Conservation (phyloP, 257 asterid species). For the Capsicum pubescens region DNA sequence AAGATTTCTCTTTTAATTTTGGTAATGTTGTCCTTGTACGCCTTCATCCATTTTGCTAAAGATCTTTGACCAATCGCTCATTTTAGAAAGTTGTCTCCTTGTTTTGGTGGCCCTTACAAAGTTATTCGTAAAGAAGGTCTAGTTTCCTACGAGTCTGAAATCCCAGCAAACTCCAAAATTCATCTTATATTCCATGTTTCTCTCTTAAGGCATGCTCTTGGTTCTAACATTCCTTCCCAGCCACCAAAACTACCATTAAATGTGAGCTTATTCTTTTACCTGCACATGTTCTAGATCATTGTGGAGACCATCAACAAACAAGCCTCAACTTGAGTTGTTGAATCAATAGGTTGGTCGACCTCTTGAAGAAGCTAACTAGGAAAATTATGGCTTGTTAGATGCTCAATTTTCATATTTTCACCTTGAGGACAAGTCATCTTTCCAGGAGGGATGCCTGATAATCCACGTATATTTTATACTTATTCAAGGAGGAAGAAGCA, state of each 20-base stretch:
- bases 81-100: not conserved
- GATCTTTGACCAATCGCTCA: not conserved
- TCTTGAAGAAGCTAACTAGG: no score
- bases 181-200: not conserved
- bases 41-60: not conserved
- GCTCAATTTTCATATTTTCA: no score
- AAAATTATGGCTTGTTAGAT: no score
- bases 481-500: no score
- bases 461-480: no score
- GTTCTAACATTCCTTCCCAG: not conserved
- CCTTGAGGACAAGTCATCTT: no score
- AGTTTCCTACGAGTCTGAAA: not conserved
- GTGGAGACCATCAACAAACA: not conserved
- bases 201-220: not conserved
- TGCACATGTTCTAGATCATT: not conserved
- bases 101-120: slow-evolving; percentile 16
- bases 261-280: not conserved
- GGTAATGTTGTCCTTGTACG: not conserved
- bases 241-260: not conserved
- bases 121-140: not conserved
- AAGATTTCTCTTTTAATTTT: not conserved
- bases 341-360: no score
- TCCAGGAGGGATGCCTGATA: no score
- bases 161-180: not conserved
- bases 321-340: no score